phyloP scores from a whole-genome alignment of 163 green algal genomes.

The Scenedesmus sp. region DNA sequence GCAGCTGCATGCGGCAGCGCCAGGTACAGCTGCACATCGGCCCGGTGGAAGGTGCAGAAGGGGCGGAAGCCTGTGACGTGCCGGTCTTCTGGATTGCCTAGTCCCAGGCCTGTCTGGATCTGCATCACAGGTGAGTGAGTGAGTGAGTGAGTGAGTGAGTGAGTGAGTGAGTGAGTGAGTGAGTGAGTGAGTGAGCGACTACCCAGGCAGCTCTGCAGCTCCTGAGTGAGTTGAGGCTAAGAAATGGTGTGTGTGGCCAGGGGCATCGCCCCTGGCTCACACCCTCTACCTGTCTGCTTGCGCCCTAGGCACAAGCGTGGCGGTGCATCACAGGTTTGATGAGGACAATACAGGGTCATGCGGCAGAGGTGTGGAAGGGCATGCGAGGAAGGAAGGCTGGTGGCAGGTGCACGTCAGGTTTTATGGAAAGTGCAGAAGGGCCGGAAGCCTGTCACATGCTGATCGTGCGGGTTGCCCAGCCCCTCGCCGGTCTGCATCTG shows the following conservation, averaged over 20 bases:
- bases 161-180: too few species aligned
- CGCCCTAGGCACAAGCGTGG: too few species aligned
- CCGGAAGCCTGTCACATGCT: not conserved
- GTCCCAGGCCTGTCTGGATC: not conserved
- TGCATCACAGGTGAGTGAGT: not conserved
- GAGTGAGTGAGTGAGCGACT: too few species aligned
- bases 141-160: too few species aligned
- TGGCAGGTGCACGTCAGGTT: not conserved
- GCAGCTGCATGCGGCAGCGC: not conserved
- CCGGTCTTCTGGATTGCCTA: not conserved
- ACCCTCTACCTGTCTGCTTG: too few species aligned
- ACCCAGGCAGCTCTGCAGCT: too few species aligned
- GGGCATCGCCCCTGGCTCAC: too few species aligned
- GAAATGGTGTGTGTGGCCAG: too few species aligned
- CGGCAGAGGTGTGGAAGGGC: not conserved
- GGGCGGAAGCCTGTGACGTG: not conserved
- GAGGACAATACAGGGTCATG: too few species aligned
- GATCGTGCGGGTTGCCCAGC: not conserved
- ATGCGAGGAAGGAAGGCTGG: too few species aligned
- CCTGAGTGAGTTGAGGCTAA: too few species aligned
- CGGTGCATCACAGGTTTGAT: too few species aligned
- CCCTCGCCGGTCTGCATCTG: not conserved
- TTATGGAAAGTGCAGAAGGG: not conserved
- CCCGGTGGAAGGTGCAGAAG: not conserved
- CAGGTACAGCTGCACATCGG: not conserved